Evolutionary conservation across 148 eudicot species (phyloP).

Genomic region (Mesembryanthemum crystallinum): DNA sequence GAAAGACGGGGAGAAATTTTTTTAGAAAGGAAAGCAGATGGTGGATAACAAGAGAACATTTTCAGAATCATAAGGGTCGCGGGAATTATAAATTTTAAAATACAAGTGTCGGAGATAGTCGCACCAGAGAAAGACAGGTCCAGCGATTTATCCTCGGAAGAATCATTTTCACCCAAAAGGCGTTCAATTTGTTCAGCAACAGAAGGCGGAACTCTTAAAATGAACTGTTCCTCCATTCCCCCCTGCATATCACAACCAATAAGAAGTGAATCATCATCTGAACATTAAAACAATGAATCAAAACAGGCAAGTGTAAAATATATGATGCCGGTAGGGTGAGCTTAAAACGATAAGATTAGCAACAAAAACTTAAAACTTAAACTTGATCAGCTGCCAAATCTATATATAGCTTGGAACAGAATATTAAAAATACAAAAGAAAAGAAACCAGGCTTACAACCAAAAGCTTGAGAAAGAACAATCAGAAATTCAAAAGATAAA

Average conservation of each 20-base stretch:
- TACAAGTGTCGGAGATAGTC: neutral
- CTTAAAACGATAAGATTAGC: too few species aligned
- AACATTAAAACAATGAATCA: constrained; percentile 1
- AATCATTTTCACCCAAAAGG: constrained; percentile 62
- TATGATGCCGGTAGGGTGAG: too few species aligned
- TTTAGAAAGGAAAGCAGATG: neutral
- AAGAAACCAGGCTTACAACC: too few species aligned
- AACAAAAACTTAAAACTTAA: too few species aligned
- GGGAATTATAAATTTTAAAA: too few species aligned
- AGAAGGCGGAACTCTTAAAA: constrained; percentile 87
- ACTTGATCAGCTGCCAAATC: too few species aligned
- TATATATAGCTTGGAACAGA: too few species aligned
- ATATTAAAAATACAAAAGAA: too few species aligned
- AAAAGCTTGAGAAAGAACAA: too few species aligned
- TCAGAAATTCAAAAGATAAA: too few species aligned
- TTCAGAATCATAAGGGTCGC: neutral
- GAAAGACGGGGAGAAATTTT: neutral
- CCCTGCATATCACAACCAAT: constrained; percentile 12
- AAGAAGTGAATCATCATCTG: neutral
- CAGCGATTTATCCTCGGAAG: constrained; percentile 65
- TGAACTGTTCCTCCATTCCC: constrained; percentile 89
- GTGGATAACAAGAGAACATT: neutral
- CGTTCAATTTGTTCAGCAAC: constrained; percentile 77
- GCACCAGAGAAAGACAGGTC: constrained; percentile 78
- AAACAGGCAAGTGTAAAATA: too few species aligned